These are phyloP conservation scores for Sporopachydermia quercuum DNA, from an alignment of 805 yeast genomes.

Conservation along the genomic window DNA sequence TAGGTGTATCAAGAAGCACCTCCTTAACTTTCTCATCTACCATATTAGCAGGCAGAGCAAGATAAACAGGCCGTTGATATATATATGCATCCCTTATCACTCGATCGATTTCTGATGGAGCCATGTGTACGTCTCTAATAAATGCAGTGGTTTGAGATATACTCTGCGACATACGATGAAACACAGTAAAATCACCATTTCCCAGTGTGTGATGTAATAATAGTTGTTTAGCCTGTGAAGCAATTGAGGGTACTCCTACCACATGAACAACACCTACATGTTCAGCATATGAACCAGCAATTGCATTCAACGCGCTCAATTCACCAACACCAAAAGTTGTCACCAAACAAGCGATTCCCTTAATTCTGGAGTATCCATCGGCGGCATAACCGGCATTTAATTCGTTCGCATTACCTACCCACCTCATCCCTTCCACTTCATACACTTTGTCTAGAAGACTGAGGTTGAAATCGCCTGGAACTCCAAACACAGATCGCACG, in stretches of 20 bases:
- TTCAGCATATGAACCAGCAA: slow-evolving; percentile 83
- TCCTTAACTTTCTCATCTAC: slow-evolving; percentile 47
- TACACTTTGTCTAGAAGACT: slow-evolving; percentile 52
- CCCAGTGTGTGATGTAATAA: slow-evolving; percentile 75
- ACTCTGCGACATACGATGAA: slow-evolving; percentile 63
- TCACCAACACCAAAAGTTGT: slow-evolving; percentile 92
- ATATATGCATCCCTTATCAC: slow-evolving; percentile 58
- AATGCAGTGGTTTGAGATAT: slow-evolving; percentile 54
- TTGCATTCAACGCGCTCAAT: slow-evolving; percentile 68
- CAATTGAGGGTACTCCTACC: slow-evolving; percentile 73
- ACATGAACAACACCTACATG: slow-evolving; percentile 76
- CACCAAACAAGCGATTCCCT: slow-evolving; percentile 57
- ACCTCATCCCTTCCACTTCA: slow-evolving; percentile 40
- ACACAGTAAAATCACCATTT: slow-evolving; percentile 68
- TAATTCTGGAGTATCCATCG: slow-evolving; percentile 76
- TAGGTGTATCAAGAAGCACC: slow-evolving; percentile 41
- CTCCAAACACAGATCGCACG: slow-evolving; percentile 34
- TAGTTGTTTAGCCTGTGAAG: slow-evolving; percentile 58
- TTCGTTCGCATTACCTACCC: slow-evolving; percentile 90
- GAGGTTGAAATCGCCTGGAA: slow-evolving; percentile 49
- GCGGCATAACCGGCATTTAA: slow-evolving; percentile 81
- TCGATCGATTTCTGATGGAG: slow-evolving; percentile 60
- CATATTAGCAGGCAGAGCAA: slow-evolving; percentile 73
- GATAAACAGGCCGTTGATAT: slow-evolving; percentile 67
- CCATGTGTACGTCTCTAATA: slow-evolving; percentile 46